phyloP scores from a whole-genome alignment of 2,329 filamentous ascomycete genomes.

The Zymoseptoria tritici region DNA sequence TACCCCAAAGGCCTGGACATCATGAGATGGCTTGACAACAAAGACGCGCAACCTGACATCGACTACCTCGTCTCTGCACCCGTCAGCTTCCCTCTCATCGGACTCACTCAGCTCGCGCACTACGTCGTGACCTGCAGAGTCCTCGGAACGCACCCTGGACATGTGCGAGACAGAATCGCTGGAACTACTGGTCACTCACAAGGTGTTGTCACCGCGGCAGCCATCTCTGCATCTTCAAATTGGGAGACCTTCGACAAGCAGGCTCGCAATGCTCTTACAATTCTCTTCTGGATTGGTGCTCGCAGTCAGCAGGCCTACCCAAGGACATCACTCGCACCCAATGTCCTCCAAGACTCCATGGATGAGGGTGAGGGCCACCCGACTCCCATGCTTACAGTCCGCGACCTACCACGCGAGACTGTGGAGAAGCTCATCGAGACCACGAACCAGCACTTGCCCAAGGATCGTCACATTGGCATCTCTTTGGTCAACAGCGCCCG shows the following conservation, averaged over 20 bases:
- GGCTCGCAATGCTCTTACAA: slow-evolving; percentile 71
- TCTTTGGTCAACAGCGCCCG: slow-evolving; percentile 94
- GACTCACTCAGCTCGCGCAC: slow-evolving; percentile 89
- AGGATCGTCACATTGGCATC: slow-evolving; percentile 87
- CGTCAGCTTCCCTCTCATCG: slow-evolving; percentile 92
- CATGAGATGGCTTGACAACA: slow-evolving; percentile 83
- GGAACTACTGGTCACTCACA: slow-evolving; percentile 96
- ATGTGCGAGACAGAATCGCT: slow-evolving; percentile 73
- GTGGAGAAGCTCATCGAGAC: slow-evolving; percentile 95
- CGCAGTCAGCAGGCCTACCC: slow-evolving; percentile 97
- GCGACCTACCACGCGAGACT: slow-evolving; percentile 77
- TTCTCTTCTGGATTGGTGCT: slow-evolving; percentile 97
- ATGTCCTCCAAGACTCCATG: slow-evolving; percentile 82
- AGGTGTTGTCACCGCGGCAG: slow-evolving; percentile 86
- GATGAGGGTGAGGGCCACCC: slow-evolving; percentile 93
- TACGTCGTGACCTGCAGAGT: slow-evolving; percentile 92
- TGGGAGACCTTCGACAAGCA: slow-evolving; percentile 89
- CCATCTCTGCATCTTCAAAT: slow-evolving; percentile 79
- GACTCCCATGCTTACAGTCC: slow-evolving; percentile 96
- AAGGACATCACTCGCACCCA: slow-evolving; percentile 84
- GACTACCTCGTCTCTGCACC: slow-evolving; percentile 93
- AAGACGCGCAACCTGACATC: slow-evolving; percentile 81
- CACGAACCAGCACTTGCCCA: slow-evolving; percentile 90
- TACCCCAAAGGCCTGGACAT: slow-evolving; percentile 96
- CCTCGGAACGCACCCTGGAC: slow-evolving; percentile 79